phyloP scores from a whole-genome alignment of 345 rosid species.

The Odontarrhena argentea region DNA sequence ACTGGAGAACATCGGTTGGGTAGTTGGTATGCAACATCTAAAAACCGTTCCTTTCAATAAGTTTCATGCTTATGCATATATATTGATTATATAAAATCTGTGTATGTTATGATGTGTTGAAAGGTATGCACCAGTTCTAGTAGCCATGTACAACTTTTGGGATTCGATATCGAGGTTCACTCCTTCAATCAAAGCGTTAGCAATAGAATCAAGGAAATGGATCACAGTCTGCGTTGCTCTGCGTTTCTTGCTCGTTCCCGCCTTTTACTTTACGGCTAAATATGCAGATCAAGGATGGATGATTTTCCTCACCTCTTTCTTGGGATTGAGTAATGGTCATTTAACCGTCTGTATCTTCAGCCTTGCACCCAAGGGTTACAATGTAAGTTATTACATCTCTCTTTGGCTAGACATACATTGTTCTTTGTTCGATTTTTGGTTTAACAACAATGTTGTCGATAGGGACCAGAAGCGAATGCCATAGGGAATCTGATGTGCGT shows the following conservation, averaged over 20 bases:
- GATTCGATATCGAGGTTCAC: slow-evolving; percentile 67
- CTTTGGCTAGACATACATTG: background rate
- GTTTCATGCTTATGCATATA: background rate
- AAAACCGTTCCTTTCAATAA: background rate
- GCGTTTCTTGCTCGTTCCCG: slow-evolving; percentile 64
- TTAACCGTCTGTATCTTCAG: slow-evolving; percentile 79
- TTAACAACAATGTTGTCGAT: background rate
- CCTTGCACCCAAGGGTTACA: slow-evolving; percentile 80
- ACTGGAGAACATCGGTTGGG: slow-evolving; percentile 77
- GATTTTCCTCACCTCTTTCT: slow-evolving; percentile 69
- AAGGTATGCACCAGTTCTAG: slow-evolving; percentile 78
- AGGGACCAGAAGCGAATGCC: slow-evolving; percentile 43
- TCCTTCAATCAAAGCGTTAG: slow-evolving; percentile 52
- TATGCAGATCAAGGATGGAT: slow-evolving; percentile 89
- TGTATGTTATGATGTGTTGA: slow-evolving; percentile 10
- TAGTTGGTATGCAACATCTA: slow-evolving; percentile 51
- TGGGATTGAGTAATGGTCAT: slow-evolving; percentile 75
- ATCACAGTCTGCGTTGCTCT: slow-evolving; percentile 47
- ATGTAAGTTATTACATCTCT: slow-evolving; percentile 49
- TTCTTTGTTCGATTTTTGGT: slow-evolving; percentile 2
- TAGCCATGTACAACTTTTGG: slow-evolving; percentile 69
- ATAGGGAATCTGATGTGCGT: slow-evolving; percentile 39
- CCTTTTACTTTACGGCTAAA: slow-evolving; percentile 76
- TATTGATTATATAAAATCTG: background rate
- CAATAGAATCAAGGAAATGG: slow-evolving; percentile 62